Evolutionary conservation across 306 rosid genomes (phyloP), one percentile per base, ranked within the genome.

Genomic region (Delonix regia): DNA sequence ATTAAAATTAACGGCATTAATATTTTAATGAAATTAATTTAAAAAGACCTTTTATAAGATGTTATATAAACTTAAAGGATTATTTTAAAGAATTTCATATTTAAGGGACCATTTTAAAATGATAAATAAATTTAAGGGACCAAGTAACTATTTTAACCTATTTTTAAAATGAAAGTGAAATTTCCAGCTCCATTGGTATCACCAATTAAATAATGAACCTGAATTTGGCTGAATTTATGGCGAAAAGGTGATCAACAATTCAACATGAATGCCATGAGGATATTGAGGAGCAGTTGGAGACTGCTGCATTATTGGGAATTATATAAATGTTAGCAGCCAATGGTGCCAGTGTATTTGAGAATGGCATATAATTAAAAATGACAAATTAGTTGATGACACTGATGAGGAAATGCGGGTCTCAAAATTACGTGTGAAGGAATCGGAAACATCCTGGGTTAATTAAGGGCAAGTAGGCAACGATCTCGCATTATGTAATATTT

Each of bases 261-360:
- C 78, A 72, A 22, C 62, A 84, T 74, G 53, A 6, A 60, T 16
- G 71, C 47, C 51, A 34, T 44, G 70, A 65, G 22, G 79, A 63
- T 55, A 52, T 51, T 87, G 80, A 63, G 69, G 79, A 72, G 85
- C 84, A 72, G 86, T 59, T 86, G 55, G 72, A 72, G 80, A 48
- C 75, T 75, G 77, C 82, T 41, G 60, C 69, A 13, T 55, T 28
- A 42, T 68, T 68, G 41, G n/a, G 28, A 73, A 73, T 25, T 80
- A 42, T 80, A 53, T 53, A 76, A 42, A 56, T 45, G 53, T 14
- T 36, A 74, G 33, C 63, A 36, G 44, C 21, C 74, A 67, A 30
- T 51, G 2, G 34, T 22, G 47, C 51, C 36, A 5, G 34, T n/a
- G 49, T 25, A 75, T 19, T 19, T 49, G 22, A 42, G 57, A 22